Evolutionary conservation across 257 asterid genomes (phyloP).

Genomic region (Euphrasia confusa): DNA sequence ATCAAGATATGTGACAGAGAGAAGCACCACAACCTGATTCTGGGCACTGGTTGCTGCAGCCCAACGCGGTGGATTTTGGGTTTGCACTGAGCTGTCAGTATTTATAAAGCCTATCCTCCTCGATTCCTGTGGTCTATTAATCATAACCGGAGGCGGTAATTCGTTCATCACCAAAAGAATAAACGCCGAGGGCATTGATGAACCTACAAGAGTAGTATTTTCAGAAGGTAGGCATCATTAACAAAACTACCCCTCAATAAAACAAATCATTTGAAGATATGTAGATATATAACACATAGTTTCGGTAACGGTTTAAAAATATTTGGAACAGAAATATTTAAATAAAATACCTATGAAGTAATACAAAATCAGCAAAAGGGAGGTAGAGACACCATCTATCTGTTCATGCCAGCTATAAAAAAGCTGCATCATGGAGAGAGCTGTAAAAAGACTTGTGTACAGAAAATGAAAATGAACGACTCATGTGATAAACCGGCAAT

Average conservation of each 20-base stretch:
- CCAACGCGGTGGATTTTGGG: conserved; percentile 52
- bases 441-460: conserved; percentile 1
- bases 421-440: conserved; percentile 49
- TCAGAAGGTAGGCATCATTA: not conserved
- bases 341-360: conserved; percentile 60
- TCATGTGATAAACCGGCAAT: conserved; percentile 18
- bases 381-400: conserved; percentile 38
- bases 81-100: conserved; percentile 42
- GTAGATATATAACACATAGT: not conserved
- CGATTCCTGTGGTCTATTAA: conserved; percentile 46
- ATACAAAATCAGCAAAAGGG: conserved; percentile 61
- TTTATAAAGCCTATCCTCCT: conserved; percentile 57
- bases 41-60: conserved; percentile 51
- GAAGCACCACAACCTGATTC: conserved; percentile 59
- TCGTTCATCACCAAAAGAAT: conserved; percentile 89
- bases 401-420: conserved; percentile 61
- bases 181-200: conserved; percentile 83
- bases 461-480: conserved; percentile 13
- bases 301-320: not conserved
- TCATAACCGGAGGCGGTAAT: conserved; percentile 57
- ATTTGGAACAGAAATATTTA: not conserved
- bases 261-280: too few species aligned
- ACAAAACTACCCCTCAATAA: not conserved
- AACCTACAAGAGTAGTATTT: conserved; percentile 46
- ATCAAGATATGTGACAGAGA: conserved; percentile 12